Base-by-base conservation (phyloP, 768 basidiomycete genomes). In the Russula abietina region DNA sequence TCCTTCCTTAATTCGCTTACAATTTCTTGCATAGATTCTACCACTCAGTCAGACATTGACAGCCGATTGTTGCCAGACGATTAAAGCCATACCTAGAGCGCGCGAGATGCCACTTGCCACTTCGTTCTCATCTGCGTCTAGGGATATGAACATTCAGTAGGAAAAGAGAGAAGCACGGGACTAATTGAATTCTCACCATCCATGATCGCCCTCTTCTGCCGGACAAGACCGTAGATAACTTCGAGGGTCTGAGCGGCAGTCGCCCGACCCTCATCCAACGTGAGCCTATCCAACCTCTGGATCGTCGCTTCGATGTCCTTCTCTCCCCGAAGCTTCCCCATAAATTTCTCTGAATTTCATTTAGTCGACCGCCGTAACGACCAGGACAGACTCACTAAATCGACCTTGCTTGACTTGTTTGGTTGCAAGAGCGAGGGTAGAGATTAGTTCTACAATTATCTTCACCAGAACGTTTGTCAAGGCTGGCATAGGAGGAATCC, bases 381-480 rank as follows among this genome's bases (percentile, higher is more conserved):
- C 28, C 28, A 5, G 19, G 10, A 19, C 3, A 1, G 0, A 50
- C 60, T 50, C 11, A 61, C 55, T 61, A 8, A 61, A 41, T 39
- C 28, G 45, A 5, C 60, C 48, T 16, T 56, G 38, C 0, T 33
- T 50, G 17, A 61, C 39, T 17, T 61, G 36, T 16, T 56, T 56
- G 2, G 60, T 61, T 4, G 55, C 60, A 2, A 61, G 38, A 8
- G 60, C 54, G 12, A 61, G 28, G 0, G 46, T 55, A 0, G 46
- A 41, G n/a, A 61, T 36, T 14, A 61, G 28, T 32, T 61, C 54
- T 16, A 50, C 48, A 16, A 61, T 24, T 16, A 56, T 50, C 24
- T 50, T 26, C 6, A 33, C 30, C 5, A 56, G 7, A 2, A 56
- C 32, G 16, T 24, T n/a, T n/a, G 17, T 33, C 38, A 62, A 36